Base-by-base conservation (phyloP, 441 rosid species). In the Adansonia gregorii region DNA sequence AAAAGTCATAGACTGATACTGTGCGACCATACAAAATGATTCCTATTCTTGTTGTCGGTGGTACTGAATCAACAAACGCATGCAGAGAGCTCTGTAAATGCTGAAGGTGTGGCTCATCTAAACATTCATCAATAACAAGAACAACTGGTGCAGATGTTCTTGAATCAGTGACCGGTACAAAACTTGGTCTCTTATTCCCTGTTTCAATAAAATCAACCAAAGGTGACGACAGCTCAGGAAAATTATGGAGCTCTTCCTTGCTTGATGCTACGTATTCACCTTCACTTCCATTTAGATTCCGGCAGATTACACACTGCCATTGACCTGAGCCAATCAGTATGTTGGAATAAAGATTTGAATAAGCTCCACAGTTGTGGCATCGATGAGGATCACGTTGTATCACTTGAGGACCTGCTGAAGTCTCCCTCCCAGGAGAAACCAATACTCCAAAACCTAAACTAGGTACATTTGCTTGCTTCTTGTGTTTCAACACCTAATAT, bases 391-490 rank as follows among this genome's bases (percentile, higher is more conserved):
- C 89, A 67, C 97, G 98, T 67, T 92, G 94, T 77, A 91, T 82
- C 82, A 91, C 83, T 79, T 91, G 98, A 67, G 92, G 93, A 83
- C 95, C 20, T 85, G 86, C 46, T 79, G n/a, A 82, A 73, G 91
- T 89, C 90, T 88, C 98, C 84, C 88, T 88, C 68, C 99, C 97
- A 0, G 96, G 92, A 77, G 97, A 91, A 90, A 94, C 89, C 87
- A 96, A 85, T 2, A 92, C 98, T 78, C 99, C 98, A 86, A 96
- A 93, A 48, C 98, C 96, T 83, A 96, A 88, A 86, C 98, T 94
- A 73, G 93, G 87, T 56, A 89, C 86, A 88, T 96, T 96, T 19
- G 93, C 93, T 77, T 85, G 90, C 87, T 94, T 96, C 84, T 92
- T 96, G 80, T 92, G 94, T 86, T 88, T 96, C 83, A 96, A 78